Evolutionary conservation across 2,329 filamentous ascomycete genomes (phyloP), one percentile per base, ranked within the genome.

Genomic region (Colletotrichum somersetense): DNA sequence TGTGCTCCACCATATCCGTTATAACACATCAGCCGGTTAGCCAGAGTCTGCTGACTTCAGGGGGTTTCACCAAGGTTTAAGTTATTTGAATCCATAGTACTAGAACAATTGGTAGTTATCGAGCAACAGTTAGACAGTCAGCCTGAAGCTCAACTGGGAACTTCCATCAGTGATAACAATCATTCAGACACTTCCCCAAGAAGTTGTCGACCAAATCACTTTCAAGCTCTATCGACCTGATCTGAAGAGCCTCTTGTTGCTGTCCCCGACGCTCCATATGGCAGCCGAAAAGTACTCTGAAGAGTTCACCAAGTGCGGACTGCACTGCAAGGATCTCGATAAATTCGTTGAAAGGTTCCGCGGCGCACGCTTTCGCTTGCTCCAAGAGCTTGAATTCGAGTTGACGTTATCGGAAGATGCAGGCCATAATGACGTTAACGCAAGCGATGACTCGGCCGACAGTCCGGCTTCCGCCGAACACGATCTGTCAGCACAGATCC

Each of bases 221-320:
- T 48, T 40, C 7, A 48, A 38, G 5, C 40, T 58, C 12, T 5
- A 38, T 23, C 52, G 50, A 10, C 11, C 50, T 1, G 62, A 65
- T 20, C 50, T 58, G 8, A 66, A 58, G 8, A 66, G 18, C n/a
- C 40, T 58, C 11, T 2, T 35, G 18, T 30, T 46, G 4, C 52
- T 66, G 7, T 48, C 62, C 10, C 20, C 12, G 2, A 57, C 11
- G 30, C 48, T 66, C 30, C 40, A 16, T 8, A 66, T 57, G 50
- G 62, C 52, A 10, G 50, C 50, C 6, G 62, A 64, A 26, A 64
- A 46, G 23, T 46, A 56, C 20, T 64, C 62, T n/a, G 50, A 64
- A 10, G 62, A 38, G 7, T 46, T 64, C 62, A 56, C 35, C 20
- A 33, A 20, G 11, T 44, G 23, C 26, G 58, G 20, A 6, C 40